Evolutionary conservation across 2,329 filamentous ascomycete species (phyloP), one percentile per base, ranked within the genome.

Genomic region (Harringtonia lauricola): DNA sequence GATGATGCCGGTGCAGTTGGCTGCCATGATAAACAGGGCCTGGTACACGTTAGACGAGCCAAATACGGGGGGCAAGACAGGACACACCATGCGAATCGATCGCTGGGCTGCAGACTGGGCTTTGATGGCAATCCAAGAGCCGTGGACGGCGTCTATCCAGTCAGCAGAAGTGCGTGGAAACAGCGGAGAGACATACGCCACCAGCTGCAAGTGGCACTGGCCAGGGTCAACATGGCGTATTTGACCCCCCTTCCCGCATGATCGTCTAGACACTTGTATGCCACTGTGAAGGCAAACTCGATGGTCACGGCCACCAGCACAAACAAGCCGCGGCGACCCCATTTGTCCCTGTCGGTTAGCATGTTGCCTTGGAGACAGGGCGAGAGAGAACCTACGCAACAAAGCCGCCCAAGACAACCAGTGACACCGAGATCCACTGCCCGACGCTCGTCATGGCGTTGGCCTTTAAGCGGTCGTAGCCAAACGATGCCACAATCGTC

Each of bases 1-100:
- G 43, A 76, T 74, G 41, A 80, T 79, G 19, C 74, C 74, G 0
- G 74, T 74, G 22, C 71, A 72, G 50, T 80, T 80, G 39, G 73
- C 76, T 18, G 71, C 70, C 74, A 79, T 79, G 47, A 79, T 76
- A 41, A 77, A 64, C 58, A 66, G 68, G 21, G 18, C n/a, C n/a
- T n/a, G n/a, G n/a, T n/a, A n/a, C n/a, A n/a, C n/a, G n/a, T n/a
- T n/a, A n/a, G n/a, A n/a, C n/a, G n/a, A n/a, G n/a, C n/a, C n/a
- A n/a, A n/a, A n/a, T n/a, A n/a, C n/a, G n/a, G n/a, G n/a, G n/a
- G n/a, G n/a, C n/a, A n/a, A n/a, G n/a, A n/a, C n/a, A n/a, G n/a
- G n/a, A n/a, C n/a, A n/a, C n/a, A n/a, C 34, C 36, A 45, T 39
- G 41, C 38, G 28, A 12, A 40, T 35, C 1, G 48, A 48, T 14